These are phyloP conservation scores for Leavenworthia alabamica DNA, from an alignment of 345 rosid species.

Conservation along the genomic window DNA sequence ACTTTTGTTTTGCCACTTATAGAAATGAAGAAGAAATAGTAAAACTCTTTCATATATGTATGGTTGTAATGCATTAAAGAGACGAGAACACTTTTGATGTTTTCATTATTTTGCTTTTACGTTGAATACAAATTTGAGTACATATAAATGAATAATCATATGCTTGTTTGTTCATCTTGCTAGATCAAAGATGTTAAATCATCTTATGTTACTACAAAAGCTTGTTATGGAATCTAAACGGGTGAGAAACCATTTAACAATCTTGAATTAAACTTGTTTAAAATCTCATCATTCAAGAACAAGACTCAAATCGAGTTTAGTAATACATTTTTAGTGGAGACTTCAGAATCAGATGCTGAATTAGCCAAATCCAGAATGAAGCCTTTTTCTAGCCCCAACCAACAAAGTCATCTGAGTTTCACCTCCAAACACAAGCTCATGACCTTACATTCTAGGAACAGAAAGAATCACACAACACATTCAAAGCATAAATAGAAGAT, in stretches of 20 bases:
- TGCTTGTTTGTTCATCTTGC: not conserved
- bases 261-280: not conserved
- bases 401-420: not conserved
- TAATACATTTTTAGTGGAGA: not conserved
- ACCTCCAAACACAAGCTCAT: slow-evolving; percentile 12
- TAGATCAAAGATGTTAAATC: not conserved
- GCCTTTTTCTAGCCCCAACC: not conserved
- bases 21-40: slow-evolving; percentile 5
- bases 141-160: not conserved
- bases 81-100: not conserved
- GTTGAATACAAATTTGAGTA: slow-evolving; percentile 13
- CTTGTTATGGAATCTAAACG: not conserved
- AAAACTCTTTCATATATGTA: slow-evolving; percentile 3
- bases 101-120: slow-evolving; percentile 4
- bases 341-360: slow-evolving; percentile 2
- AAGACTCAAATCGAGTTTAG: not conserved
- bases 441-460: slow-evolving; percentile 22
- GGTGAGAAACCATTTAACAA: not conserved
- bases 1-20: slow-evolving; percentile 9
- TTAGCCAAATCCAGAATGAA: not conserved
- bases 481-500: not conserved
- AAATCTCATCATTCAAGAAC: slow-evolving; percentile 9
- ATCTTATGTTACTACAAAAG: not conserved
- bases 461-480: slow-evolving; percentile 2
- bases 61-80: slow-evolving; percentile 17